Base-by-base conservation (phyloP, 306 rosid genomes). In the Pterocarpus santalinus region DNA sequence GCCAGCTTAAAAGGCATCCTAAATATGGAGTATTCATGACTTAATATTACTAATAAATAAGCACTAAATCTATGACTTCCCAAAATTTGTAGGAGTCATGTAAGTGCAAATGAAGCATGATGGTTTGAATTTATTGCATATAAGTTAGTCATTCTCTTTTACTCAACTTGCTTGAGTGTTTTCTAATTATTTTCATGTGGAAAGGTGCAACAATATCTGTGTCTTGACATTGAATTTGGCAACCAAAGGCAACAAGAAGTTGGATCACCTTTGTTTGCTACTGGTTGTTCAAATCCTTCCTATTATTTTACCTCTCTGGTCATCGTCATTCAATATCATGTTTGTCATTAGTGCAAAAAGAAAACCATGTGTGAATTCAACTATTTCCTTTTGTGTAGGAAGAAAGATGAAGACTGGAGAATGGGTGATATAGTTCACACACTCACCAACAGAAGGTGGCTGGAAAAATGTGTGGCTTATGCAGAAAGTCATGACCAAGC, bases 401-500 rank as follows among this genome's bases (percentile, higher is more conserved):
- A 91, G 82, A 77, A 35, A 47, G 99, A 95, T 81, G 96, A 93
- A 86, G 84, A 86, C 17, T 95, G 99, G 99, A 32, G 39, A 86
- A 89, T 95, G 97, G 85, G 92, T 80, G 98, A 90, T 81, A 93
- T 95, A 60, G 63, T 92, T 81, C 88, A 85, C 89, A 84, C 96
- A 3, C 97, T 95, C 66, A 88, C 94, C 61, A 95, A 95, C 92
- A 86, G 97, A 90, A 88, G 99, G 87, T 96, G 99, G 99, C 80
- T 71, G 80, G 99, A 96, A 87, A 96, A 96, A 33, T 96, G 99
- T 75, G 84, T 96, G 77, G 65, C 90, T 58, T 96, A 96, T 89
- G 99, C 99, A 22, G 99, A 96, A 92, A 96, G 99, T 88, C 99
- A 96, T 73, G 99, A 96, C 84, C 99, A 96, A 87, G 99, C 99